phyloP scores from a whole-genome alignment of 805 yeast species.

The Pichia phayaonensis region DNA sequence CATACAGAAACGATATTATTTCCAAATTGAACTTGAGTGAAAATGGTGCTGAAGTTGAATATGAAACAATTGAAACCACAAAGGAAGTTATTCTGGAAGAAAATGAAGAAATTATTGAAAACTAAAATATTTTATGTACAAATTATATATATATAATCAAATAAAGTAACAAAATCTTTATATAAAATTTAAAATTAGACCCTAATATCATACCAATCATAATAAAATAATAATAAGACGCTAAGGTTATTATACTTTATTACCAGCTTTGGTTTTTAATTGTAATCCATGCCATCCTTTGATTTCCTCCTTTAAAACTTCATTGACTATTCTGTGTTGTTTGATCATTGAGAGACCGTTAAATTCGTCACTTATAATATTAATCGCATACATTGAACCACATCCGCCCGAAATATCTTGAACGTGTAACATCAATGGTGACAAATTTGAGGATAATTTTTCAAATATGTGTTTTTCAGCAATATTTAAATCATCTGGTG shows the following conservation, averaged over 20 bases:
- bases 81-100: constrained; percentile 69
- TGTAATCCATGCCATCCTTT: constrained; percentile 93
- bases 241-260: neutral
- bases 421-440: constrained; percentile 60
- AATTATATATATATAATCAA: neutral
- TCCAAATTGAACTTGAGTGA: constrained; percentile 40
- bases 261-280: constrained; percentile 59
- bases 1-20: constrained; percentile 57
- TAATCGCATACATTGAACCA: constrained; percentile 95
- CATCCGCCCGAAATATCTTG: constrained; percentile 91
- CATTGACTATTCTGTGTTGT: constrained; percentile 88
- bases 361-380: constrained; percentile 63
- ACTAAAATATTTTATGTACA: neutral
- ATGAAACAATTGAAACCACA: constrained; percentile 65
- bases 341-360: constrained; percentile 78
- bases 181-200: neutral
- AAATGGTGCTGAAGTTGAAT: constrained; percentile 38
- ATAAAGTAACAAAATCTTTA: neutral
- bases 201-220: neutral
- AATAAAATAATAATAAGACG: neutral
- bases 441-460: constrained; percentile 45
- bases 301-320: constrained; percentile 74
- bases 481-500: constrained; percentile 17
- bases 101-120: constrained; percentile 59
- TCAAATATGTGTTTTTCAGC: constrained; percentile 53